Evolutionary conservation across 805 yeast species (phyloP).

Genomic region (Myxozyma neotropica): DNA sequence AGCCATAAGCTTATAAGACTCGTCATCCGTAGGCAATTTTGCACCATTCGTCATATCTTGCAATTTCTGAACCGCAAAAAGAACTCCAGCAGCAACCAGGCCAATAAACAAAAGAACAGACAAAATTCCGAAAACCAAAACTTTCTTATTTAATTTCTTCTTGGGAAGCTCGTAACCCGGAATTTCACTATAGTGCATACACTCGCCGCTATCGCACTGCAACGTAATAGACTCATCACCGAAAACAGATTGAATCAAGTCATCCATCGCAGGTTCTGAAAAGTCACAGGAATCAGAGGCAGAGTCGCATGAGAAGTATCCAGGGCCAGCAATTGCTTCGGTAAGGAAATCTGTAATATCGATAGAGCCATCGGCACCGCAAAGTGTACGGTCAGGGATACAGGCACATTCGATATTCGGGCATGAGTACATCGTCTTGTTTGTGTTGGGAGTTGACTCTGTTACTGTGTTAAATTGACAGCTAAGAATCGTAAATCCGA

Average conservation of each 20-base stretch:
- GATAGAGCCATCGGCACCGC: conserved; percentile 92
- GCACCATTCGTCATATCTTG: conserved; percentile 17
- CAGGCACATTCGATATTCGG: conserved; percentile 81
- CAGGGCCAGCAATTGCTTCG: conserved; percentile 91
- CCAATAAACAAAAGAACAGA: conserved; percentile 27
- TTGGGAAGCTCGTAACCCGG: conserved; percentile 85
- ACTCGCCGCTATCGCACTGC: conserved; percentile 83
- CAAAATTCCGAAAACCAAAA: conserved; percentile 22
- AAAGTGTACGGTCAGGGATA: conserved; percentile 86
- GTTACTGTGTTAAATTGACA: neutral
- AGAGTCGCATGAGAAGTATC: conserved; percentile 81
- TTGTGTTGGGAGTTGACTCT: conserved; percentile 43
- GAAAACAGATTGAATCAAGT: conserved; percentile 81
- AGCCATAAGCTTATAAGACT: conserved; percentile 53
- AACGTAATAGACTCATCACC: conserved; percentile 92
- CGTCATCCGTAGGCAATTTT: conserved; percentile 45
- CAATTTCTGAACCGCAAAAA: conserved; percentile 14
- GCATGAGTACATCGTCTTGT: conserved; percentile 77
- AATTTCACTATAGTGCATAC: conserved; percentile 86
- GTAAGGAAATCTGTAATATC: conserved; percentile 86
- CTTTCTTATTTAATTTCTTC: conserved; percentile 38
- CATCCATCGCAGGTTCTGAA: conserved; percentile 96
- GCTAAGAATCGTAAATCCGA: neutral
- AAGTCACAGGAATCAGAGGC: conserved; percentile 66
- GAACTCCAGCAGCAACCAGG: conserved; percentile 34